Percentiles rank a stretch among this genome's conserved stretches.
These are phyloP conservation scores for Ophiostoma perfectum DNA, from an alignment of 2,329 filamentous ascomycete genomes.

Conservation along the genomic window DNA sequence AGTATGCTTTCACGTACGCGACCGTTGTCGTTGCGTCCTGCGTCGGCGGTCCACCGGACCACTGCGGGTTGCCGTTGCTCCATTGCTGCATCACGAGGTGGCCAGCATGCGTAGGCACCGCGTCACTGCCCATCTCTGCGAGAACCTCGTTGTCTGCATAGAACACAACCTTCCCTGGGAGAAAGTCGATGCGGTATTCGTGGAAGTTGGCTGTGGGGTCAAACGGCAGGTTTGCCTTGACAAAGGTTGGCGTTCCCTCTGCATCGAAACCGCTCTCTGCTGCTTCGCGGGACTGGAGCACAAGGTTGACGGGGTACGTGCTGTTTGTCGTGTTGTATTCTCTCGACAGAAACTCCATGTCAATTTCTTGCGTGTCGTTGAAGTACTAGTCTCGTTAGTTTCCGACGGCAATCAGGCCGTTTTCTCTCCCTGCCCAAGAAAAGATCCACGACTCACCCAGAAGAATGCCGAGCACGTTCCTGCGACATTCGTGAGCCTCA, in stretches of 20 bases:
- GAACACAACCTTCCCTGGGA: slow-evolving; percentile 57
- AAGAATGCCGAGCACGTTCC: slow-evolving; percentile 77
- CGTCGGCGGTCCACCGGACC: slow-evolving; percentile 65
- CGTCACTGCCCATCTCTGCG: slow-evolving; percentile 49
- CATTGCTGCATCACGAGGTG: slow-evolving; percentile 68
- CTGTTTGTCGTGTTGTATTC: slow-evolving; percentile 51
- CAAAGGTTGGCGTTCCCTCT: slow-evolving; percentile 52
- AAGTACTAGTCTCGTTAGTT: slow-evolving; percentile 51
- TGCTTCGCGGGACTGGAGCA: slow-evolving; percentile 64
- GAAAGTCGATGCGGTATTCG: slow-evolving; percentile 75
- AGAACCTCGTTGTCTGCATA: slow-evolving; percentile 60
- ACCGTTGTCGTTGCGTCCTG: slow-evolving; percentile 59
- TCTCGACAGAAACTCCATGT: slow-evolving; percentile 70
- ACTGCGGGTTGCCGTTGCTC: slow-evolving; percentile 68
- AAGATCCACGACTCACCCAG: slow-evolving; percentile 49
- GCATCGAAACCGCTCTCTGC: slow-evolving; percentile 58
- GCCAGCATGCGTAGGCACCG: slow-evolving; percentile 56
- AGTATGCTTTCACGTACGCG: slow-evolving; percentile 71
- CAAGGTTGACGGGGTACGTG: slow-evolving; percentile 62
- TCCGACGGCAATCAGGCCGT: background rate
- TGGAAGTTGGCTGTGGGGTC: slow-evolving; percentile 61
- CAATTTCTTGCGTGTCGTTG: slow-evolving; percentile 75
- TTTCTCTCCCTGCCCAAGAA: background rate
- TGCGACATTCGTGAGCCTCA: slow-evolving; percentile 55
- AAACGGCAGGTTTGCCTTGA: slow-evolving; percentile 57